A percentile compares a stretch with the other conserved stretches of the same genome.
phyloP scores from a whole-genome alignment of 768 basidiomycete species.

The Sistotremastrum suecicum region DNA sequence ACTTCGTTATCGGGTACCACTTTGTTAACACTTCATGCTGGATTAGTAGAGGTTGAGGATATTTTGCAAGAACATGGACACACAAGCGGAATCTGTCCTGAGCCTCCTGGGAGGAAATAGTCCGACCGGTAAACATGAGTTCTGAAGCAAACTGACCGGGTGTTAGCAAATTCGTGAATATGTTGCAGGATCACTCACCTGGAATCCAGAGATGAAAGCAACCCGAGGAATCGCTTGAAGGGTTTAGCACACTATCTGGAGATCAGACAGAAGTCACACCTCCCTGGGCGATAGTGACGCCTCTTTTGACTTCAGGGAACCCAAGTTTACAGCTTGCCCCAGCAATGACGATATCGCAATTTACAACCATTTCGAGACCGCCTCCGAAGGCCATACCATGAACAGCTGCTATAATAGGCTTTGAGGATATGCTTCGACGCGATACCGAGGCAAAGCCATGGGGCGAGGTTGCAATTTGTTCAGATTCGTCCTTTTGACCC shows the following conservation, averaged over 20 bases:
- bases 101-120: conserved; percentile 55
- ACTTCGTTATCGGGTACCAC: conserved; percentile 46
- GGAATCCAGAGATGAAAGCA: conserved; percentile 53
- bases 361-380: conserved; percentile 52
- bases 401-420: conserved; percentile 73
- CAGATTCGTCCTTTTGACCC: conserved; percentile 31
- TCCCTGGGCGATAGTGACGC: conserved; percentile 60
- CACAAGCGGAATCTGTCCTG: conserved; percentile 62
- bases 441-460: conserved; percentile 68
- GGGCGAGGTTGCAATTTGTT: conserved; percentile 21
- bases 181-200: conserved; percentile 30
- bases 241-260: not conserved
- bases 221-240: conserved; percentile 53
- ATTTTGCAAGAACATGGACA: conserved; percentile 19
- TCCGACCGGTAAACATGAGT: conserved; percentile 57
- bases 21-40: conserved; percentile 44
- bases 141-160: conserved; percentile 52
- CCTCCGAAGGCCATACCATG: conserved; percentile 61
- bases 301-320: conserved; percentile 65
- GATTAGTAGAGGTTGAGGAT: conserved; percentile 1
- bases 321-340: conserved; percentile 54
- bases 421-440: conserved; percentile 41
- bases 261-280: conserved; percentile 25
- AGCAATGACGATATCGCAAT: conserved; percentile 67
- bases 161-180: conserved; percentile 2